Base-by-base conservation (phyloP, 345 rosid genomes). In the Linum lewisii region DNA sequence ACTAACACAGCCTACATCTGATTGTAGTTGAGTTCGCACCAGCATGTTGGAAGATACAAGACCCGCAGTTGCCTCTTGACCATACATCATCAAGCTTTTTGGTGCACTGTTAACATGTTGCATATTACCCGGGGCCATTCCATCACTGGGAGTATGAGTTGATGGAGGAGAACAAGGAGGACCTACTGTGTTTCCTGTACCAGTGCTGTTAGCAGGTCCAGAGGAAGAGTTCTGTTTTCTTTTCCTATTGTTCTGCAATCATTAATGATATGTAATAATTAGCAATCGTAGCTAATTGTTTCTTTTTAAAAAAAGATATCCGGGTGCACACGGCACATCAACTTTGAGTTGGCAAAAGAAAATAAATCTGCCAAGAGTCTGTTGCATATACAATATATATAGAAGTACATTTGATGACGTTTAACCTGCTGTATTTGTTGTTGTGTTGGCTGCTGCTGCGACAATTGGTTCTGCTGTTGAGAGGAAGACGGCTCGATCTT, bases 71-170 rank as follows among this genome's bases (percentile, higher is more conserved):
- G 73, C 79, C 62, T 81, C 81, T 57, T 73, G 44, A 63, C 75
- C 77, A 75, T 74, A 77, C 24, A 71, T 59, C 69, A 75, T 61
- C 71, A 65, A 51, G 77, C 63, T 69, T 73, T 81, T 84, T 24
- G 75, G 65, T 54, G 66, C 68, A 63, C 66, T 70, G 49, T 62
- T 77, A 64, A 68, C 69, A 47, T 72, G 75, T 68, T 73, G 82
- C 66, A 79, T 50, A 57, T 78, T 76, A 55, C 68, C 68, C 24
- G 76, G 70, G 54, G 74, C 66, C 44, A 79, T 66, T 69, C 79
- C 90, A 68, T 84, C 91, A 26, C 91, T 84, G 53, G 85, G 78
- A 9, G 83, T 80, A 47, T 80, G 91, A 54, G 85, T 78, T 68
- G 91, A 84, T 22, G 80, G 84, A 53, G 87, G 85, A 63, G 90